A percentile compares a stretch with the other conserved stretches of the same genome.
phyloP scores from a whole-genome alignment of 2,329 filamentous ascomycete genomes.

The Decorospora gaudefroyi region DNA sequence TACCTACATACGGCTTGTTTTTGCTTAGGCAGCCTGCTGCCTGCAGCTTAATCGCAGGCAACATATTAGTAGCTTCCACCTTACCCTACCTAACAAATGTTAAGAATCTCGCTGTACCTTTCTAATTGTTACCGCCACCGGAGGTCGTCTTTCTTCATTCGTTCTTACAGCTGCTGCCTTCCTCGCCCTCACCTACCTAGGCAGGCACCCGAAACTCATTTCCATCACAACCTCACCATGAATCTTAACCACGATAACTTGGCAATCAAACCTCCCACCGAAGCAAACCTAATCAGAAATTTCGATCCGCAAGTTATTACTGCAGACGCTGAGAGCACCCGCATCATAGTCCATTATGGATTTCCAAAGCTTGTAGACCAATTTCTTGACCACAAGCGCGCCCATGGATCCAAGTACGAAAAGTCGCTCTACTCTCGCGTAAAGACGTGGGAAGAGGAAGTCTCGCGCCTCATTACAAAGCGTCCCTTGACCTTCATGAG shows the following conservation, averaged over 20 bases:
- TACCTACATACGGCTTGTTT: no score
- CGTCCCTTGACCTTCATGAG: conserved; percentile 12
- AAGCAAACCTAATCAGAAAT: conserved; percentile 8
- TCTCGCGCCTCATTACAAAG: conserved; percentile 7
- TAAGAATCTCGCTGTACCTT: no score
- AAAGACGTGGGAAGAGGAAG: conserved; percentile 6
- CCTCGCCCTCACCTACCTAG: no score
- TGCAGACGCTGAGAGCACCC: conserved; percentile 6
- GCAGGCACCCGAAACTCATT: no score
- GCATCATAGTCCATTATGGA: conserved; percentile 6
- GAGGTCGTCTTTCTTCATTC: no score
- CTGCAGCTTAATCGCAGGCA: no score
- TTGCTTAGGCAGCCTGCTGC: no score
- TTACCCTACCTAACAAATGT: no score
- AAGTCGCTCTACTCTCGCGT: conserved; percentile 4
- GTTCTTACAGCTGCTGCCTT: no score
- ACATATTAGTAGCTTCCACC: no score
- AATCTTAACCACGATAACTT: conserved; percentile 7
- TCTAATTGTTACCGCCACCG: no score
- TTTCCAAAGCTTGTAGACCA: conserved; percentile 7
- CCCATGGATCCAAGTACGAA: conserved; percentile 8
- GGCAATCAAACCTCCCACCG: conserved; percentile 5
- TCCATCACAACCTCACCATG: no score
- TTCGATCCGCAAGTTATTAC: conserved; percentile 4
- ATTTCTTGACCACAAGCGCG: conserved; percentile 10